Evolutionary conservation across 805 yeast species (phyloP), one percentile per base, ranked within the genome.

Genomic region (Candida wancherniae): DNA sequence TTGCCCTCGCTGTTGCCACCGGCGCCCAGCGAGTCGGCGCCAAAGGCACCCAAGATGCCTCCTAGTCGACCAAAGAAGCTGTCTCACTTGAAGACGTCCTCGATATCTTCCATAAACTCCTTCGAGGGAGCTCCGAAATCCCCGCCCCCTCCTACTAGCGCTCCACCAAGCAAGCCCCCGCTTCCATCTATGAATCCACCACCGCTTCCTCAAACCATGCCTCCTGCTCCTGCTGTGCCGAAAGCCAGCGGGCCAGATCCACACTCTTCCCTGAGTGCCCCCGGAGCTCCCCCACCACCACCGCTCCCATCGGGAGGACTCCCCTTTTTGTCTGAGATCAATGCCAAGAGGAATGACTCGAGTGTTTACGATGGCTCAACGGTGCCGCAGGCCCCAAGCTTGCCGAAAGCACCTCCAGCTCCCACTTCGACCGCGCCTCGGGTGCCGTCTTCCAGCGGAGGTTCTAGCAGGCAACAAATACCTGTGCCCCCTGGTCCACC

Each of bases 291-390:
- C n/a, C n/a, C n/a, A n/a, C n/a, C n/a, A n/a, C n/a, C n/a, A n/a
- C n/a, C n/a, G 47, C 51, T 49, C 5, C 42, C 50, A 10, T 31
- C 38, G 2, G 71, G 69, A 3, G 67, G 71, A 1, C 46, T 71
- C n/a, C 77, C 77, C 4, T 71, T 72, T 45, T 52, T 73, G 9
- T 65, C 71, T 4, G 70, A 73, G 37, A 72, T 73, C 31, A 71
- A 69, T 43, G 64, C 60, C 20, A 64, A 67, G 39, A 57, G 77
- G 39, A 71, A 67, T 34, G 74, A 70, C 11, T 42, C 63, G 16
- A 58, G 58, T 45, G 72, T 65, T 21, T 66, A 69, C n/a, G 69
- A 61, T 18, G 69, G n/a, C n/a, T n/a, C n/a, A n/a, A n/a, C n/a
- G n/a, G n/a, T n/a, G n/a, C n/a, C n/a, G n/a, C n/a, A n/a, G n/a